A percentile compares a stretch with the other conserved stretches of the same genome.
Conservation (phyloP, 2,329 filamentous ascomycete species). For the Elsinoe fawcettii region DNA sequence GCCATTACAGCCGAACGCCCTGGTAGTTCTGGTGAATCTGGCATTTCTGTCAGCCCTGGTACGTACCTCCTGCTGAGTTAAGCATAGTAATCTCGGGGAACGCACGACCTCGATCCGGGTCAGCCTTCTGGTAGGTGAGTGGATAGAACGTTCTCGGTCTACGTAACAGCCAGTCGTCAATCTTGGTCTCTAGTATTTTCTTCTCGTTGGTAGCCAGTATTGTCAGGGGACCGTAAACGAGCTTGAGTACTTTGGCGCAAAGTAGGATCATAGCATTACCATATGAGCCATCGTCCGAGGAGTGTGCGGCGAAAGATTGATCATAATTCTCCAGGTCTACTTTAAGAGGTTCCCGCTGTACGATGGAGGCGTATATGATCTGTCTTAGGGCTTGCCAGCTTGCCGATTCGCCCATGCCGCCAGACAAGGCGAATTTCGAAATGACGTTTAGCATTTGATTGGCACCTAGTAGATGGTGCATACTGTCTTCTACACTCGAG, state of each 20-base stretch:
- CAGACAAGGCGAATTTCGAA: constrained; percentile 33
- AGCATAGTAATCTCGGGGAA: constrained; percentile 30
- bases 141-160: constrained; percentile 23
- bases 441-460: constrained; percentile 34
- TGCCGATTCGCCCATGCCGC: constrained; percentile 35
- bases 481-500: constrained; percentile 26
- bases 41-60: too few species aligned
- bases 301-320: constrained; percentile 31
- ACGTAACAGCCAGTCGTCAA: constrained; percentile 20
- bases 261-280: constrained; percentile 34
- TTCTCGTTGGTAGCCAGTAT: neutral
- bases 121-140: constrained; percentile 23
- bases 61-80: constrained; percentile 26
- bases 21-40: too few species aligned
- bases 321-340: constrained; percentile 34
- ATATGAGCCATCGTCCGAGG: constrained; percentile 33
- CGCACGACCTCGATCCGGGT: constrained; percentile 17
- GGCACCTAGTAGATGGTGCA: constrained; percentile 34
- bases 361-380: constrained; percentile 35
- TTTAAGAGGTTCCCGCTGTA: constrained; percentile 32
- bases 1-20: too few species aligned
- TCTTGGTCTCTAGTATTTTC: constrained; percentile 8
- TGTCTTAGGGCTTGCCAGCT: constrained; percentile 38
- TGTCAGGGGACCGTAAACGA: constrained; percentile 14
- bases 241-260: constrained; percentile 33